Evolutionary conservation across 352 stramenopile genomes (phyloP).

Genomic region (Phytopythium oedochilum): DNA sequence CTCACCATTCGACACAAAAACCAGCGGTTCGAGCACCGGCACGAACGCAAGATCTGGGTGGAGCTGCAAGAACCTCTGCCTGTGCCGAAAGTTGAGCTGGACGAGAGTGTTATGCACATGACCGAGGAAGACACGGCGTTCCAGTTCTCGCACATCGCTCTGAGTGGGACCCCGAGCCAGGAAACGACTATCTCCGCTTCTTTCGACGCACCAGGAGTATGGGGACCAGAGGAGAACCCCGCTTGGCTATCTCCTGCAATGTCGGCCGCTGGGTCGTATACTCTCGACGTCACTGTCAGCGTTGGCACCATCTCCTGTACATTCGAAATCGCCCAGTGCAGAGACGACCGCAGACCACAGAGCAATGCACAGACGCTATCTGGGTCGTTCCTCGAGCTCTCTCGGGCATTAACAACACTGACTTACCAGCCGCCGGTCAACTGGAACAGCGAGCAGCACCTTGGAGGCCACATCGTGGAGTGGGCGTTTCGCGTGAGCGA

Average conservation of each 20-base stretch:
- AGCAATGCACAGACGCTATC: constrained; percentile 9
- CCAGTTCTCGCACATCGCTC: constrained; percentile 30
- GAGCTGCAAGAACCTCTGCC: constrained; percentile 17
- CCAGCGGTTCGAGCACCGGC: constrained; percentile 1
- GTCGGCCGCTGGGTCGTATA: constrained; percentile 4
- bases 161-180: constrained; percentile 10
- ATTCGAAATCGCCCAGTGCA: not conserved
- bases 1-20: constrained; percentile 13
- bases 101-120: constrained; percentile 20
- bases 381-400: not conserved
- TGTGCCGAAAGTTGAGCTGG: constrained; percentile 23
- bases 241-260: not conserved
- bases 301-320: constrained; percentile 11
- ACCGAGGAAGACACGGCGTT: constrained; percentile 37
- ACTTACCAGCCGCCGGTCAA: constrained; percentile 39
- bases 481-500: constrained; percentile 41
- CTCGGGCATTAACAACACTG: constrained; percentile 5
- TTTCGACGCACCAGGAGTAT: not conserved
- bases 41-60: constrained; percentile 18
- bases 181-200: not conserved
- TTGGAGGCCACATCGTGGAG: constrained; percentile 21
- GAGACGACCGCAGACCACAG: constrained; percentile 12
- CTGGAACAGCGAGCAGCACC: constrained; percentile 37
- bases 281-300: constrained; percentile 16
- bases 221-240: not conserved